Conservation (phyloP, 1,284 basidiomycete species). For the Testicularia cyperi region DNA sequence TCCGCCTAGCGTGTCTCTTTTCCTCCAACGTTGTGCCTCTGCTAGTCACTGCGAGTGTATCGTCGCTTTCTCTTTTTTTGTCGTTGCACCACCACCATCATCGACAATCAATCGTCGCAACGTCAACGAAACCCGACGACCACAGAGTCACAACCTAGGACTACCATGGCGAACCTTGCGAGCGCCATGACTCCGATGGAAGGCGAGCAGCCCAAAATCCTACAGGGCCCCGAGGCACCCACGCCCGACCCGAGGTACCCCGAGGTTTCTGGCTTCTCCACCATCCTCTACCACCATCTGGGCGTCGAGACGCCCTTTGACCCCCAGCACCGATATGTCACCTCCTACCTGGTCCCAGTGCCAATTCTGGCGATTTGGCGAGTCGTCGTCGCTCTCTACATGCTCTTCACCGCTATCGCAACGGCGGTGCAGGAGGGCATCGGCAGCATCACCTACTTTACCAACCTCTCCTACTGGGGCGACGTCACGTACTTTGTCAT, state of each 20-base stretch:
- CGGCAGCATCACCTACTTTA: constrained; percentile 36
- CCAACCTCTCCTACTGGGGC: constrained; percentile 31
- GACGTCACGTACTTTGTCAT: constrained; percentile 24
- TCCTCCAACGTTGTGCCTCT: too few species aligned
- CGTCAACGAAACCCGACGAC: too few species aligned
- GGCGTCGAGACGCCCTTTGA: constrained; percentile 65
- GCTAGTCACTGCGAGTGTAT: too few species aligned
- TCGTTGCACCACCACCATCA: too few species aligned
- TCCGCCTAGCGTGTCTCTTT: too few species aligned
- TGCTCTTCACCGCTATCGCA: constrained; percentile 64
- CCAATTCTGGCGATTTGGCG: constrained; percentile 64
- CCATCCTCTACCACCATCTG: constrained; percentile 43
- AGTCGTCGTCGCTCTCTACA: constrained; percentile 66
- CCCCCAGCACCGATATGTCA: constrained; percentile 65
- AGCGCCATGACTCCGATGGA: constrained; percentile 10
- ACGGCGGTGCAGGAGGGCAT: constrained; percentile 54
- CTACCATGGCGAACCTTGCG: constrained; percentile 27
- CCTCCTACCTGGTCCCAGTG: constrained; percentile 67
- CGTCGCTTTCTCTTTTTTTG: too few species aligned
- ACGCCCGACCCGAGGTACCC: not conserved
- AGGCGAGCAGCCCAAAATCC: constrained; percentile 4
- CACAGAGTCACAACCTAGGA: too few species aligned
- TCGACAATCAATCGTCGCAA: too few species aligned
- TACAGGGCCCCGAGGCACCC: not conserved
- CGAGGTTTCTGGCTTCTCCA: constrained; percentile 21